Percentiles rank a stretch among this genome's conserved stretches.
Conservation (phyloP, 352 stramenopile genomes). For the Aphanomyces stellatus region DNA sequence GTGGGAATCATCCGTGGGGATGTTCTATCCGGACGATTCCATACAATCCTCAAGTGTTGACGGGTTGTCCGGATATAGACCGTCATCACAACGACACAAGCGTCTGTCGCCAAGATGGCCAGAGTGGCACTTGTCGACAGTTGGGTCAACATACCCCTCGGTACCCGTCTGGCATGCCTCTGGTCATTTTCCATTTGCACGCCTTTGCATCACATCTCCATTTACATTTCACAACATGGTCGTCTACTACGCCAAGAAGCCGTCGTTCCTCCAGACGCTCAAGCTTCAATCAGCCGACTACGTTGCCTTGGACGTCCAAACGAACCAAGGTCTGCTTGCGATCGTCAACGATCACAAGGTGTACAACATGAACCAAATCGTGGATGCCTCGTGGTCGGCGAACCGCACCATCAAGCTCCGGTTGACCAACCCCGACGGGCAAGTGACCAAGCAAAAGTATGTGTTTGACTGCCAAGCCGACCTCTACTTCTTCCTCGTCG, state of each 20-base stretch:
- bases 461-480: conserved; percentile 20
- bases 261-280: not conserved
- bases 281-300: not conserved
- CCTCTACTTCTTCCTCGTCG: conserved; percentile 19
- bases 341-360: conserved; percentile 10
- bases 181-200: too few species aligned
- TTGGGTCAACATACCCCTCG: too few species aligned
- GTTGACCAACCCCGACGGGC: not conserved
- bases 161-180: too few species aligned
- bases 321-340: not conserved
- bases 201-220: too few species aligned
- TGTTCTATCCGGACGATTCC: not conserved
- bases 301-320: conserved; percentile 14
- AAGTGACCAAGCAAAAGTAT: conserved; percentile 6
- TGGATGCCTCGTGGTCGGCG: conserved; percentile 16
- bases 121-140: too few species aligned
- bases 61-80: not conserved
- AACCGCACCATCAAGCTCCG: conserved; percentile 12
- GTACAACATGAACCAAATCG: conserved; percentile 14
- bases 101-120: too few species aligned
- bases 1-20: too few species aligned
- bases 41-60: not conserved
- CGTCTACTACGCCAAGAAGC: conserved; percentile 20
- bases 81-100: too few species aligned
- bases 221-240: not conserved